Evolutionary conservation across 495 filamentous ascomycete genomes (phyloP), one percentile per base, ranked within the genome.

Genomic region (Geoglossum glabrum): DNA sequence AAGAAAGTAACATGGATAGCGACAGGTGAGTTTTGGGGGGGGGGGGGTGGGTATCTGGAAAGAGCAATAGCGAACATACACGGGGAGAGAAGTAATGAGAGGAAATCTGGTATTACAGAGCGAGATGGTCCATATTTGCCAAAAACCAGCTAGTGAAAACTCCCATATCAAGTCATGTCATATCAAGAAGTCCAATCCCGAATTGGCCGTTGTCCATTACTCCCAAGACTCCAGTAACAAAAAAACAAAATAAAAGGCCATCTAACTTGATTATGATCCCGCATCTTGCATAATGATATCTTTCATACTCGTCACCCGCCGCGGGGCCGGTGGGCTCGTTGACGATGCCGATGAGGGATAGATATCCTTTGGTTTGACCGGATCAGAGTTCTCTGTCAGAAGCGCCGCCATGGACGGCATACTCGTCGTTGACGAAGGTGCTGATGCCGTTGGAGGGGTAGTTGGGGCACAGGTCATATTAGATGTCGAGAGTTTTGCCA

Each of bases 401-500:
- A 52, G 28, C 19, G 49, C 23, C 49, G 49, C 49, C 49, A 52
- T 52, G 25, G 49, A 52, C 4, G 49, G 49, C 49, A 52, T 52
- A 13, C 23, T 46, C 55, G 60, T 60, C 60, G n/a, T 28, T 52
- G 60, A n/a, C n/a, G n/a, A 55, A 60, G 60, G 57, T 59, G 23
- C 38, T 46, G 60, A 64, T 58, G 43, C 13, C 61, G 56, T 60
- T 47, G 56, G 58, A 46, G 2, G 59, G 47, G 36, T 58, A 56
- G 23, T n/a, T 4, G 49, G 49, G 11, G 25, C 28, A 31, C 3
- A 23, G 13, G 49, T 28, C 25, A 31, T 30, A 13, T 30, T 52
- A n/a, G 28, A 7, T 21, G 40, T 45, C 17, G 40, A 45, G 40
- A 45, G 17, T 45, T 21, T 45, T 45, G 40, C 40, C 10, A 45